Conservation (phyloP, 2,329 filamentous ascomycete species). For the Exophiala lecanii-corni region DNA sequence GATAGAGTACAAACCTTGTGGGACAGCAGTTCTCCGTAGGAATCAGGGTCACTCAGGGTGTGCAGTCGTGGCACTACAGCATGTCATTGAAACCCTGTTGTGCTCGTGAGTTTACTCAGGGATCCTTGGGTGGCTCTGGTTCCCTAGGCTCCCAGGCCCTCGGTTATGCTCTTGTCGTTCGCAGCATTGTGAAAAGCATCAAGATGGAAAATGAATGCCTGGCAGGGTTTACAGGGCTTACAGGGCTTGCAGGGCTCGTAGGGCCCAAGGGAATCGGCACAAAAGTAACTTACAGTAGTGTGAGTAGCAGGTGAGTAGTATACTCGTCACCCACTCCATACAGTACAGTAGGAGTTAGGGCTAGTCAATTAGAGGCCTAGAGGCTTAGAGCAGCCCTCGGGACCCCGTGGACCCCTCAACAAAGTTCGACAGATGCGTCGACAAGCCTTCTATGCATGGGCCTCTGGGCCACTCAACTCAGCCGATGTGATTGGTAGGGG, state of each 20-base stretch:
- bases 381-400: too few relatives aligned
- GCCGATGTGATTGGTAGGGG: neutral
- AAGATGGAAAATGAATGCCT: neutral
- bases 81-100: neutral
- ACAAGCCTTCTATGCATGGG: slow-evolving; percentile 2
- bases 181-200: neutral
- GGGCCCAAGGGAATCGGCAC: neutral
- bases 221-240: too few relatives aligned
- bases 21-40: neutral
- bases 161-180: neutral
- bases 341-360: neutral
- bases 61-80: neutral
- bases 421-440: neutral
- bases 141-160: neutral
- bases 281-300: neutral
- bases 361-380: neutral
- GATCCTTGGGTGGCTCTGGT: neutral
- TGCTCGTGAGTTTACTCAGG: neutral
- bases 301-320: neutral
- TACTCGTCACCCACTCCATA: neutral
- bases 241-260: neutral
- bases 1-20: neutral
- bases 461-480: neutral
- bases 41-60: neutral
- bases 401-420: too few relatives aligned